These are phyloP conservation scores for Quercus engelmannii DNA, from an alignment of 306 rosid genomes.

Conservation along the genomic window DNA sequence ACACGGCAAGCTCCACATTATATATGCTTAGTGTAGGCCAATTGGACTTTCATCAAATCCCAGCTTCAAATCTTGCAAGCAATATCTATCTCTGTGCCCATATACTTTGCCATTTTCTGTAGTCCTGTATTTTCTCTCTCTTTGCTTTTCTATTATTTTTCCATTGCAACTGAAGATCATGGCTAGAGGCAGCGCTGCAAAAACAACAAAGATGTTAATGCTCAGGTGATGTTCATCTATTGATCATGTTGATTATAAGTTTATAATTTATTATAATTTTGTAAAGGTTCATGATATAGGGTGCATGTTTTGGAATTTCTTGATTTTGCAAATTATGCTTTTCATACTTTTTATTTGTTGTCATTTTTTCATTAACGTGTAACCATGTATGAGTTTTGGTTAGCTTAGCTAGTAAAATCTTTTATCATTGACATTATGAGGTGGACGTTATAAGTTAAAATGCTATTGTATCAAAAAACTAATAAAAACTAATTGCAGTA, in stretches of 20 bases:
- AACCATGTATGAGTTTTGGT: too few species aligned
- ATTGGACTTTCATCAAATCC: background rate
- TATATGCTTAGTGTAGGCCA: background rate
- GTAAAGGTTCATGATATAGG: too few species aligned
- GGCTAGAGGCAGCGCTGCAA: background rate
- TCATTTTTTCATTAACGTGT: too few species aligned
- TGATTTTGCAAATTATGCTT: too few species aligned
- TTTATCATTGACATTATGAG: too few species aligned
- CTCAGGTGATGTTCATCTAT: background rate
- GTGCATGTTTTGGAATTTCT: too few species aligned
- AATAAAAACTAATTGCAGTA: too few species aligned
- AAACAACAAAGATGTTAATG: background rate
- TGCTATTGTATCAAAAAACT: too few species aligned
- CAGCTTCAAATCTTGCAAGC: background rate
- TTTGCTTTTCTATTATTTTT: background rate
- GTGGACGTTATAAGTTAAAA: accelerated
- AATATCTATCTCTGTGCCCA: background rate
- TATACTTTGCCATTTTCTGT: background rate
- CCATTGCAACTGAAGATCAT: background rate
- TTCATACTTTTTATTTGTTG: too few species aligned
- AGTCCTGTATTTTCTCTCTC: background rate
- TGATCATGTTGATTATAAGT: too few species aligned
- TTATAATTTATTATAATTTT: too few species aligned
- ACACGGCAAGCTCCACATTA: background rate
- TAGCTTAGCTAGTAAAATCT: too few species aligned